Base-by-base conservation (phyloP, 2,329 filamentous ascomycete genomes). In the Didymella arachidicola region DNA sequence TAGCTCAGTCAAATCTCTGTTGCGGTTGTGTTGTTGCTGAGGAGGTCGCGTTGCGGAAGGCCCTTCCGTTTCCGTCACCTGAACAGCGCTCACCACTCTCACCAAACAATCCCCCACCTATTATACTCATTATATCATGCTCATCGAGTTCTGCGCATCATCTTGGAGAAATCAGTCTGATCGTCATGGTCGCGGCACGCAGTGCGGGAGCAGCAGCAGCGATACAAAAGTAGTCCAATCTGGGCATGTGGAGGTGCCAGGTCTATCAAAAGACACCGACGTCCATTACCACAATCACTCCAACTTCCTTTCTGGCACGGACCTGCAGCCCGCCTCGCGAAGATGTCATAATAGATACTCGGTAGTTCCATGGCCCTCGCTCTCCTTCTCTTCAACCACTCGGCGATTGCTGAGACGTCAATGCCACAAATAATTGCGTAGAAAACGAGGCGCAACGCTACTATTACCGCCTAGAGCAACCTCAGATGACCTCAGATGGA, bases 161-260 rank as follows among this genome's bases (percentile, higher is more conserved):
- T 11, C 14, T n/a, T 27, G 14, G 7, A 4, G 10, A 22, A 26
- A 43, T 10, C 41, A 27, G 7, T 25, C 7, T 27, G 41, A 43
- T 43, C 6, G 25, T 27, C 25, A 22, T 6, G 25, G 10, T 32
- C 47, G 25, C 27, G 39, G 49, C 12, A 44, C 27, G 39, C n/a
- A n/a, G 7, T 7, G 29, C 39, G 27, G 39, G 29, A 22, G 32
- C 19, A 14, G 22, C 25, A 52, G 29, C 19, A 18, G 25, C 19
- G 19, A 18, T 18, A 12, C 10, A n/a, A 12, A 18, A 25, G 39
- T 44, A 44, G 30, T 30, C 29, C 32, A 11, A 1, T 36, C 29
- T 38, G 11, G 49, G 49, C 30, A 44, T 44, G 30, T 10, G 14
- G 7, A 52, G 49, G 39, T 39, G 49, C 49, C 27, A 43, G 12